These are phyloP conservation scores for Coffea canephora DNA, from an alignment of 257 asterid genomes.

Conservation along the genomic window DNA sequence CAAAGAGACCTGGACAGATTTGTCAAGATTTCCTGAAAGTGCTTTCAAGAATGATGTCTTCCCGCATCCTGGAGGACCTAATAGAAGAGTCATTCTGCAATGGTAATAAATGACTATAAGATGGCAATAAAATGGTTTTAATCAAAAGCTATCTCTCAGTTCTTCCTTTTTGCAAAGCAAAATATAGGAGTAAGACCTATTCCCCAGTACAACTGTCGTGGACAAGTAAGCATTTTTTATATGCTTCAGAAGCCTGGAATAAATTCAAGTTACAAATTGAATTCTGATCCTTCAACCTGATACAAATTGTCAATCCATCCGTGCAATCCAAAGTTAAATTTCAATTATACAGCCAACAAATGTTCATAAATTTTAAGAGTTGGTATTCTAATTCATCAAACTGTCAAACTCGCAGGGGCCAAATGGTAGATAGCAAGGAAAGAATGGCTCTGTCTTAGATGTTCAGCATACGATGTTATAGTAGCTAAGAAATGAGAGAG, in stretches of 20 bases:
- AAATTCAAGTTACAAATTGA: neutral
- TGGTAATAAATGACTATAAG: neutral
- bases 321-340: too few relatives aligned
- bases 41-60: constrained; percentile 40
- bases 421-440: too few relatives aligned
- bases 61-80: constrained; percentile 44
- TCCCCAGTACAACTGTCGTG: neutral
- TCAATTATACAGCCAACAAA: too few relatives aligned
- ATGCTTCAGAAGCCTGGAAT: neutral
- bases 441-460: too few relatives aligned
- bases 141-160: neutral
- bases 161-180: neutral
- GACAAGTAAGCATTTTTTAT: neutral
- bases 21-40: constrained; percentile 35
- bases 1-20: constrained; percentile 35
- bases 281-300: neutral
- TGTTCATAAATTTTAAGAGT: too few relatives aligned
- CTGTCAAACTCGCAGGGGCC: too few relatives aligned
- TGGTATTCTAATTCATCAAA: too few relatives aligned
- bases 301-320: too few relatives aligned
- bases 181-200: neutral
- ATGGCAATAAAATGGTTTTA: too few relatives aligned
- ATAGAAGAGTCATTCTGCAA: constrained; percentile 39
- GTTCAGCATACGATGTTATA: too few relatives aligned
- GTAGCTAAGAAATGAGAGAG: too few relatives aligned